Evolutionary conservation across 139 green algal species (phyloP), one percentile per base, ranked within the genome.

Genomic region (Auxenochlorella pyrenoidosa): DNA sequence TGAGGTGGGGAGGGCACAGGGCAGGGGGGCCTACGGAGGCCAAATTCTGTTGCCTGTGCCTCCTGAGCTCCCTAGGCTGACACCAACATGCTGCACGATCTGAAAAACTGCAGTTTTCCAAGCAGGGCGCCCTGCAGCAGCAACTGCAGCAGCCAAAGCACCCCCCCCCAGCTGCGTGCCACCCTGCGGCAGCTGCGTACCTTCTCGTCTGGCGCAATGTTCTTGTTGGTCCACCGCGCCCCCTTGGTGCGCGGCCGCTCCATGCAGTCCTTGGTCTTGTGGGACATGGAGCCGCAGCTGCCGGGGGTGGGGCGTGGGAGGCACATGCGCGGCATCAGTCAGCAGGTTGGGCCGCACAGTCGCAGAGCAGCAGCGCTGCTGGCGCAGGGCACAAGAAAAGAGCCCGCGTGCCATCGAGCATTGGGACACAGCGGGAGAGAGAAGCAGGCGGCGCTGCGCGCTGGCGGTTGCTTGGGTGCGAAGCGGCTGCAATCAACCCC

Each of bases 141-240:
- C n/a, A n/a, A n/a, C n/a, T n/a, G n/a, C n/a, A n/a, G n/a, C n/a
- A n/a, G n/a, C n/a, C n/a, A n/a, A n/a, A n/a, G n/a, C n/a, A n/a
- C n/a, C n/a, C 63, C 24, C 22, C 30, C 24, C 1, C 63, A 3
- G 63, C 47, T 58, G 65, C 65, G 40, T 15, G 3, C 65, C 28
- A 15, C 65, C 65, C 65, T 40, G 30, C 66, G n/a, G 30, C 68
- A 40, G n/a, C 15, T 26, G 54, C 75, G 3, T 43, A 81, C 60
- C 91, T 98, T 98, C 71, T 99, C 97, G 86, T 99, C 97, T 12
- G 96, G 89, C 1, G 97, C 97, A 47, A 99, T 99, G 93, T 97
- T 91, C 85, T 97, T 97, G 94, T 94, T 96, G 6, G 97, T 99
- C 65, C 77, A 96, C 58, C 94, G 94, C 21, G 98, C 98, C 10